Conservation (phyloP, 176 grass and related monocot genomes). For the Bothriochloa decipiens region DNA sequence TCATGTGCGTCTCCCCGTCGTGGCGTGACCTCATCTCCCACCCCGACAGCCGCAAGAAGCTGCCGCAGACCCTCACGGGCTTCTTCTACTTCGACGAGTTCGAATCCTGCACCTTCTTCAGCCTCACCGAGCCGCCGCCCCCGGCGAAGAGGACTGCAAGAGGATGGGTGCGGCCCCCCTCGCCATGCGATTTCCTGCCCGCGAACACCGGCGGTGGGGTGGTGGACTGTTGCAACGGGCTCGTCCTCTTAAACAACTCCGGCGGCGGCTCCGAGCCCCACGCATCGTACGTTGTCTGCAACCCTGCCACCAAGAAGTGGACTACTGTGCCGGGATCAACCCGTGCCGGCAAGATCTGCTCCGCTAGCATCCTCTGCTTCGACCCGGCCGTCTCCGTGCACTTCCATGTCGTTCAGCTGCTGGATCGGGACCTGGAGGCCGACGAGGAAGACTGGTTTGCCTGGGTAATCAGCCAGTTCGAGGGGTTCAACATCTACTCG, state of each 20-base stretch:
- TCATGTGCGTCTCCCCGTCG: conserved; percentile 29
- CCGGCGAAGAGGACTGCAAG: too few species aligned
- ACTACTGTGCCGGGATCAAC: background rate
- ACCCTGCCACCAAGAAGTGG: background rate
- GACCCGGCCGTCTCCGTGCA: background rate
- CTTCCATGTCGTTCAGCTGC: background rate
- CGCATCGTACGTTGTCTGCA: background rate
- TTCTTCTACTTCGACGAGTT: background rate
- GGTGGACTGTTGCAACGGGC: conserved; percentile 6
- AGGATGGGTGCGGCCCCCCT: background rate
- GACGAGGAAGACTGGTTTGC: background rate
- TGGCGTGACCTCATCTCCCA: background rate
- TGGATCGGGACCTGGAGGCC: background rate
- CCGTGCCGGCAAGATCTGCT: background rate
- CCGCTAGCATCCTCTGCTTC: background rate
- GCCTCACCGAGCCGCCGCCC: background rate
- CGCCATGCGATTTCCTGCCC: background rate
- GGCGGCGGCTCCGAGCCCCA: background rate
- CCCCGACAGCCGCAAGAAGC: conserved; percentile 13
- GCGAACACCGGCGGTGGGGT: background rate
- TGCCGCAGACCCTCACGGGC: background rate
- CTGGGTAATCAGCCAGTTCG: background rate
- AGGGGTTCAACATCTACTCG: conserved; percentile 8
- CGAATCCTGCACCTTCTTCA: background rate
- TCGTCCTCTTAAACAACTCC: background rate